These are phyloP conservation scores for Paracoccidioides lutzii DNA, from an alignment of 2,329 filamentous ascomycete species.

Conservation along the genomic window DNA sequence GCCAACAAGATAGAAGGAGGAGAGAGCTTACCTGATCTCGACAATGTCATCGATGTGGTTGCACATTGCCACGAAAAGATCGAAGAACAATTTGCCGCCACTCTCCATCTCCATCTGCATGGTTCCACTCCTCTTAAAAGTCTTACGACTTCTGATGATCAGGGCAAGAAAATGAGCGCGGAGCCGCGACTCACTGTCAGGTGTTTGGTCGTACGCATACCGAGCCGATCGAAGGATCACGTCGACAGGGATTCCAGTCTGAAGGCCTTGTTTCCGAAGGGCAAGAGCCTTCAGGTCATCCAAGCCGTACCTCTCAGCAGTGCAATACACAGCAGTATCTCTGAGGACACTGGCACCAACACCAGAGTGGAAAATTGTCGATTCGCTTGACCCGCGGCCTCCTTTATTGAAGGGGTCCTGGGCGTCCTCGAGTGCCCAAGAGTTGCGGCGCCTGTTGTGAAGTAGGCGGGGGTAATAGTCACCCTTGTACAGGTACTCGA, in stretches of 20 bases:
- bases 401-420: slow-evolving; percentile 42
- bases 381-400: slow-evolving; percentile 53
- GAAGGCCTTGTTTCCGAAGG: slow-evolving; percentile 86
- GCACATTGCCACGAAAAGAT: slow-evolving; percentile 95
- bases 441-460: slow-evolving; percentile 72
- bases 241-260: slow-evolving; percentile 80
- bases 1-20: slow-evolving; percentile 7
- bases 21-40: slow-evolving; percentile 57
- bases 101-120: slow-evolving; percentile 98
- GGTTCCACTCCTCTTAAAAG: slow-evolving; percentile 94
- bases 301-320: slow-evolving; percentile 78
- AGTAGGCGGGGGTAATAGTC: slow-evolving; percentile 87
- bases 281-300: slow-evolving; percentile 84
- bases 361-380: slow-evolving; percentile 65
- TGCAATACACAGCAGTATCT: slow-evolving; percentile 90
- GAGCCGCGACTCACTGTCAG: slow-evolving; percentile 80
- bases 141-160: slow-evolving; percentile 93
- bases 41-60: slow-evolving; percentile 96
- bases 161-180: slow-evolving; percentile 94
- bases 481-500: slow-evolving; percentile 95
- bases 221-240: slow-evolving; percentile 85
- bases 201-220: slow-evolving; percentile 91
- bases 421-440: slow-evolving; percentile 77
- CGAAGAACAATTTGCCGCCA: slow-evolving; percentile 91
- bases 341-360: slow-evolving; percentile 66